Percentiles rank a stretch among this genome's conserved stretches.
Conservation (phyloP, 2,329 filamentous ascomycete genomes). For the Fusarium continuum region DNA sequence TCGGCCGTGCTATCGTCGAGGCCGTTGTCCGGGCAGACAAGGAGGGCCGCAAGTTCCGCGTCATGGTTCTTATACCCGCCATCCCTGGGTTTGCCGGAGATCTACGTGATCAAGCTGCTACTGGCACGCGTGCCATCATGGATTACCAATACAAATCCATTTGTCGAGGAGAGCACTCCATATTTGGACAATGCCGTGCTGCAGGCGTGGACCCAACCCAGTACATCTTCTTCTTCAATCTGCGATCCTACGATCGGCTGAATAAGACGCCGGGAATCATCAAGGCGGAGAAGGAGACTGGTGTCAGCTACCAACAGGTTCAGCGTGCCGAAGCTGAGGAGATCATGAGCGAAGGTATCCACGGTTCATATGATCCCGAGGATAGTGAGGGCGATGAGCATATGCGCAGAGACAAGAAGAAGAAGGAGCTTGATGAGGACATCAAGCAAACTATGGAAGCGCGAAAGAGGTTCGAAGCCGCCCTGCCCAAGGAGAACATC, state of each 20-base stretch:
- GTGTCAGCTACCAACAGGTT: constrained; percentile 84
- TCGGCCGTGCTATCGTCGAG: constrained; percentile 90
- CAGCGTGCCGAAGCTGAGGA: constrained; percentile 90
- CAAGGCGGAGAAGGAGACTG: constrained; percentile 81
- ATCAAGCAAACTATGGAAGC: constrained; percentile 55
- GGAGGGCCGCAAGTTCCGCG: constrained; percentile 85
- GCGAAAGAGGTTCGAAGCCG: constrained; percentile 63
- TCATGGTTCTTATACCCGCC: constrained; percentile 90
- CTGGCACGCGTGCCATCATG: constrained; percentile 93
- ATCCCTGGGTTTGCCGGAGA: constrained; percentile 96
- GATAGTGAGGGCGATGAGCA: constrained; percentile 59
- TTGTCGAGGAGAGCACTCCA: constrained; percentile 88
- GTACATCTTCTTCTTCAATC: constrained; percentile 92
- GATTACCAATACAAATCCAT: constrained; percentile 99
- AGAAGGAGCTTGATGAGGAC: constrained; percentile 50
- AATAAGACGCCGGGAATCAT: constrained; percentile 80
- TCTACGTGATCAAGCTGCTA: constrained; percentile 81
- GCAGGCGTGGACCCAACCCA: constrained; percentile 80
- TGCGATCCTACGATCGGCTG: constrained; percentile 90
- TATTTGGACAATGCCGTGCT: constrained; percentile 78
- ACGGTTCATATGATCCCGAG: constrained; percentile 60
- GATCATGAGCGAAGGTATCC: constrained; percentile 80
- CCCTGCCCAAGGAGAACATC: constrained; percentile 50
- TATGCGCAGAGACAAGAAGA: constrained; percentile 55
- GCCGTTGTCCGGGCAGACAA: constrained; percentile 83